Conservation (phyloP, 352 stramenopile species). For the Lagenidium sp. region DNA sequence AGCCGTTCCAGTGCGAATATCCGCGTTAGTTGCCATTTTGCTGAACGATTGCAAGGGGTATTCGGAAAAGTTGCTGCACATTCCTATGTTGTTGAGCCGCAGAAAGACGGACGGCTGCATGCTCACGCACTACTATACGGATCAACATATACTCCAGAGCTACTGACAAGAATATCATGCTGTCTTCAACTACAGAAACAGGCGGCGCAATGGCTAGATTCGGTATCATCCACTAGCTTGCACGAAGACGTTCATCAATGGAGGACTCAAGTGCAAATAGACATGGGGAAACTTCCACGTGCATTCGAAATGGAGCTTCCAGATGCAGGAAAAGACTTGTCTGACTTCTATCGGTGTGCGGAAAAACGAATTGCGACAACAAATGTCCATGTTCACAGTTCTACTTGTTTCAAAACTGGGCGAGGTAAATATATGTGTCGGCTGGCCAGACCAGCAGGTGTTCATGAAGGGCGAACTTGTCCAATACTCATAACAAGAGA, state of each 20-base stretch:
- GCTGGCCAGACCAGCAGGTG: background rate
- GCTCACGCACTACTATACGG: slow-evolving; percentile 9
- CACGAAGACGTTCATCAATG: background rate
- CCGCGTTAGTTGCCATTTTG: slow-evolving; percentile 1
- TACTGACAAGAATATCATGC: slow-evolving; percentile 6
- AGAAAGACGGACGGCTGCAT: slow-evolving; percentile 12
- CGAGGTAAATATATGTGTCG: background rate
- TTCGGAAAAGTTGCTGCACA: slow-evolving; percentile 7
- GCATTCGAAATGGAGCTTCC: background rate
- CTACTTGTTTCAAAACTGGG: background rate
- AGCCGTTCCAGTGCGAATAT: background rate
- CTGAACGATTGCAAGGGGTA: background rate
- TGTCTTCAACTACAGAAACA: background rate
- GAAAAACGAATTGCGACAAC: background rate
- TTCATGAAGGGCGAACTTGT: background rate
- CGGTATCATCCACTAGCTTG: background rate
- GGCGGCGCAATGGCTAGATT: background rate
- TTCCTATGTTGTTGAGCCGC: slow-evolving; percentile 9
- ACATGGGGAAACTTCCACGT: background rate
- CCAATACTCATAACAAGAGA: background rate
- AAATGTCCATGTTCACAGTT: background rate
- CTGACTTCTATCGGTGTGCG: background rate
- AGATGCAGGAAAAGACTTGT: background rate
- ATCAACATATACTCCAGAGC: background rate
- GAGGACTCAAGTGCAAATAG: background rate